A percentile compares a stretch with the other conserved stretches of the same genome.
These are phyloP conservation scores for Phlegmacium glaucopus DNA, from an alignment of 768 basidiomycete genomes.

Conservation along the genomic window DNA sequence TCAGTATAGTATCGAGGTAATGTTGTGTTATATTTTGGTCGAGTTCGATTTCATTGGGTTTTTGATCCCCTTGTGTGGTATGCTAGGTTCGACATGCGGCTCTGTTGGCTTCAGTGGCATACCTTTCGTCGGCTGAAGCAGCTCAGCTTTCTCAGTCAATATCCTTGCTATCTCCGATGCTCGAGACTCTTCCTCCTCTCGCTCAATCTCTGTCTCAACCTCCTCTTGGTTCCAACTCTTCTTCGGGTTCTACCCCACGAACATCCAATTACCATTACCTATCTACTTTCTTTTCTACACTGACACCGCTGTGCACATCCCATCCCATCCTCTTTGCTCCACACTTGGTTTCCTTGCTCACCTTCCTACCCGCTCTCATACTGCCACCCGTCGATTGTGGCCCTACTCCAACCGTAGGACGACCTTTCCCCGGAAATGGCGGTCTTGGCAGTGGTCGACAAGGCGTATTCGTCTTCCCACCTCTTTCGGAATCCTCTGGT, in stretches of 20 bases:
- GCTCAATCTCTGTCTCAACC: constrained; percentile 29
- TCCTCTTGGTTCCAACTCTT: constrained; percentile 12
- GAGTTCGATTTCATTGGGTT: neutral
- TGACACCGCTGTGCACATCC: constrained; percentile 68
- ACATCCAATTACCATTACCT: constrained; percentile 45
- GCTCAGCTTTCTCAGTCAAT: constrained; percentile 59
- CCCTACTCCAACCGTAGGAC: constrained; percentile 45
- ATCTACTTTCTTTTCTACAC: constrained; percentile 60
- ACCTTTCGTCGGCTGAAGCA: constrained; percentile 59
- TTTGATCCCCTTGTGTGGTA: neutral
- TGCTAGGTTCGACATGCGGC: constrained; percentile 69
- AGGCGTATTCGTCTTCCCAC: constrained; percentile 40
- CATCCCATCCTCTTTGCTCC: constrained; percentile 72
- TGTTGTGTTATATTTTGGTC: neutral
- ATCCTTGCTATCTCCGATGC: constrained; percentile 65
- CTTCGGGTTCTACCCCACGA: constrained; percentile 14
- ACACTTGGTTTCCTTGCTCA: constrained; percentile 63
- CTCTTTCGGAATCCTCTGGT: constrained; percentile 12
- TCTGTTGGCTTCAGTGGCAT: constrained; percentile 65
- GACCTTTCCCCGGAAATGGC: constrained; percentile 38
- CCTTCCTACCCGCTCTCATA: constrained; percentile 70
- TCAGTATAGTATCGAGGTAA: constrained; percentile 56
- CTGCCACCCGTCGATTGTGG: constrained; percentile 53
- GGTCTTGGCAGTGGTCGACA: constrained; percentile 19
- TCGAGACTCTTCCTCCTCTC: constrained; percentile 54